phyloP scores from a whole-genome alignment of 768 basidiomycete genomes.

The Rhizopogon vulgaris region DNA sequence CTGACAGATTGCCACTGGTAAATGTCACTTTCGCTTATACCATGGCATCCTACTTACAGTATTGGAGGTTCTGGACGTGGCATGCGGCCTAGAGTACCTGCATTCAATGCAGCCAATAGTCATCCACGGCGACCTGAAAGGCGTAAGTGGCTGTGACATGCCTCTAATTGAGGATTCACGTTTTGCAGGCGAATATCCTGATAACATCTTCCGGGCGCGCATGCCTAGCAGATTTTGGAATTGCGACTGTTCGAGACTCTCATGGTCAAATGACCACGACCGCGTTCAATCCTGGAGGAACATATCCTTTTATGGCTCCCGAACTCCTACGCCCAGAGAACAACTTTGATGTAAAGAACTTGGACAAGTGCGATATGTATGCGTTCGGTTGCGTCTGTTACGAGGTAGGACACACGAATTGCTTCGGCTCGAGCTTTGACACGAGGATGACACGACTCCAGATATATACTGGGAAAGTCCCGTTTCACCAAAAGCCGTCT shows the following conservation, averaged over 20 bases:
- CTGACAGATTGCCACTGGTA: conserved; percentile 27
- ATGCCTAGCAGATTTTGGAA: conserved; percentile 47
- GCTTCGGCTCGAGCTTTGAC: not conserved
- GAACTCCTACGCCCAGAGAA: conserved; percentile 11
- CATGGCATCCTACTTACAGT: not conserved
- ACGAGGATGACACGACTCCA: not conserved
- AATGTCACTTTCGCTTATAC: conserved; percentile 4
- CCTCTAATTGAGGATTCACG: not conserved
- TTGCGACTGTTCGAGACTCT: conserved; percentile 20
- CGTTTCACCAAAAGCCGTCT: not conserved
- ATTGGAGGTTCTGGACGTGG: conserved; percentile 36
- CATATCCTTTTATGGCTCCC: conserved; percentile 19
- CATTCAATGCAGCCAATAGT: conserved; percentile 35
- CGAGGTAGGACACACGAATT: conserved; percentile 16
- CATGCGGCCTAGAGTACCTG: conserved; percentile 36
- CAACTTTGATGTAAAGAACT: conserved; percentile 1
- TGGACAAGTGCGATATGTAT: conserved; percentile 34
- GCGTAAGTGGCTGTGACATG: conserved; percentile 13
- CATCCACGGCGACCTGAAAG: conserved; percentile 26
- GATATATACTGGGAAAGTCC: not conserved
- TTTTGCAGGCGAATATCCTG: conserved; percentile 40
- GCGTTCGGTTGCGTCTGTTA: conserved; percentile 36
- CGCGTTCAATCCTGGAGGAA: conserved; percentile 9
- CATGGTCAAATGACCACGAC: conserved; percentile 7
- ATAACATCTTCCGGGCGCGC: conserved; percentile 34